Evolutionary conservation across 768 basidiomycete genomes (phyloP).

Genomic region (Macrolepiota dolichaula): DNA sequence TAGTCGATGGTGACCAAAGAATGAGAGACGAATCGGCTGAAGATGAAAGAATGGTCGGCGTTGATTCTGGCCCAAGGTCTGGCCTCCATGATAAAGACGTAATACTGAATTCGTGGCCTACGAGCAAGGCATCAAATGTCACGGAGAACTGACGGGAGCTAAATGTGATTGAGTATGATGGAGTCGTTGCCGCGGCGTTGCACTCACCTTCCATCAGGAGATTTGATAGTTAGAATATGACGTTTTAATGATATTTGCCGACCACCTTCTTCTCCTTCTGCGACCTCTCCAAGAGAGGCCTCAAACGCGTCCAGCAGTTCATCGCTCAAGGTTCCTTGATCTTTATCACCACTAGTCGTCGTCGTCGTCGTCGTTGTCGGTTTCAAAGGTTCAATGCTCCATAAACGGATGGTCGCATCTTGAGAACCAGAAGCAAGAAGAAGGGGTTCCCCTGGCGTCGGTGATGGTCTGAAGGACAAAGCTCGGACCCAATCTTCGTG

Average conservation of each 20-base stretch:
- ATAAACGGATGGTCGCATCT: constrained; percentile 89
- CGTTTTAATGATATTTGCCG: constrained; percentile 87
- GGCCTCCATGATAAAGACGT: constrained; percentile 88
- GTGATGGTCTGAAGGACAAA: constrained; percentile 58
- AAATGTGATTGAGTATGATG: constrained; percentile 1
- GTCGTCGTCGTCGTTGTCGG: constrained; percentile 18
- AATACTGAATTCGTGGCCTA: constrained; percentile 95
- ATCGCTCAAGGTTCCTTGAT: constrained; percentile 42
- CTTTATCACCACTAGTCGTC: constrained; percentile 2
- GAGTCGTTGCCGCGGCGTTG: not conserved
- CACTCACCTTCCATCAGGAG: constrained; percentile 35
- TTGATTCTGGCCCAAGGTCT: constrained; percentile 16
- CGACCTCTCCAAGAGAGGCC: constrained; percentile 69
- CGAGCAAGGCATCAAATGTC: constrained; percentile 88
- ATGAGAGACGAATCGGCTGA: constrained; percentile 96
- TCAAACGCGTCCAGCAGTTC: constrained; percentile 89
- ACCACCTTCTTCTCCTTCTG: constrained; percentile 82
- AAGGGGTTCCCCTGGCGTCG: constrained; percentile 39
- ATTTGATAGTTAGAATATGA: constrained; percentile 70
- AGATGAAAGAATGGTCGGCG: constrained; percentile 75
- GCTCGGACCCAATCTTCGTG: constrained; percentile 96
- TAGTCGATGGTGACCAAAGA: constrained; percentile 81
- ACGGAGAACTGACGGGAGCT: constrained; percentile 61
- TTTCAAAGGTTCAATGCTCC: constrained; percentile 68
- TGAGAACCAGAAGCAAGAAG: constrained; percentile 92